Evolutionary conservation across 225 moss, liverwort and hornwort species (phyloP), one percentile per base, ranked within the genome.

Genomic region (Polytrichum commune): DNA sequence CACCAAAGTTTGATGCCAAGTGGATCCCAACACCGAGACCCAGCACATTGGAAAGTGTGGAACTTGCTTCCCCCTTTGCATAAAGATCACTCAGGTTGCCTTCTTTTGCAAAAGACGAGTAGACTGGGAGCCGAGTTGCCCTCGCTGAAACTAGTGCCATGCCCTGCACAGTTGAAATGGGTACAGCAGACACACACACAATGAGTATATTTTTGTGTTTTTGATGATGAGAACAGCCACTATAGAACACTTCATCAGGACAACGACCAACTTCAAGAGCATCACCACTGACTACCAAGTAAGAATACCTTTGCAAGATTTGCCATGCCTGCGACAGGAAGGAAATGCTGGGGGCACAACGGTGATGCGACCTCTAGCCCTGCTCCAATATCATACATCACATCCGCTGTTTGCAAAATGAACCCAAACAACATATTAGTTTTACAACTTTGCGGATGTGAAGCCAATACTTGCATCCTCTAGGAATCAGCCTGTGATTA

Each of bases 21-120:
- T 82, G 76, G 67, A 98, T 98, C 75, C 97, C 97, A 32, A 98
- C 75, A 62, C 97, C 97, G 18, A 98, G 92, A 74, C 97, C 97
- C 54, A 98, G 72, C 30, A 98, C 97, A 71, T 98, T 98, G 5
- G 97, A 98, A 29, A 98, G 81, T 4, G 97, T 98, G 60, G 97
- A 98, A 64, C 93, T 98, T 32, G 97, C 97, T 87, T 98, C 97
- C 29, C 97, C 97, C 78, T 98, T 98, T 0, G 97, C 97, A 68
- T 98, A 93, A 35, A 98, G 88, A 76, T 98, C 97, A 79, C 97
- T 98, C 76, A 98, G 78, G 69, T 98, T 98, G 35, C 92, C 93
- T 81, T 98, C 97, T 74, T 81, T 93, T 2, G 87, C 97, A 76
- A 98, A 98, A 55, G 97, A 81, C 38, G 97, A 90, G 82, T 98